Base-by-base conservation (phyloP, 2,329 filamentous ascomycete species). In the Hymenotorrendiella dingleyae region DNA sequence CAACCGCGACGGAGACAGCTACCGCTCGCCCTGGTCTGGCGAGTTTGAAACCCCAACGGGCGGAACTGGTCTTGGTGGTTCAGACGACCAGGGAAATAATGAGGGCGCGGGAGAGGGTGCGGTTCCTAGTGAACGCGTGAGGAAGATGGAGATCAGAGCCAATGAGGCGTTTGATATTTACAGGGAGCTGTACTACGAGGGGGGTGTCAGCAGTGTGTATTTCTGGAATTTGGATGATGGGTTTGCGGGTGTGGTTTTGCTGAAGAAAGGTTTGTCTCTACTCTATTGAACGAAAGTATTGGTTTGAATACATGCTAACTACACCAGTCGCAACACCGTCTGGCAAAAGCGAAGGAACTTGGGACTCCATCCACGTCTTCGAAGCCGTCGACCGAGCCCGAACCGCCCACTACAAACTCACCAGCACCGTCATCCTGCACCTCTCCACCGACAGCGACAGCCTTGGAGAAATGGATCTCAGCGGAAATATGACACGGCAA, bases 331-430 rank as follows among this genome's bases (percentile, higher is more conserved):
- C 78, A 54, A 80, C 73, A 43, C 82, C 74, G 49, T 78, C 74
- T 54, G 76, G 71, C 62, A 77, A 75, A 55, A 82, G 78, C 59
- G 78, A 85, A 43, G 90, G 89, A 45, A 83, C 88, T 42, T 98
- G 93, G 93, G 93, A 98, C 69, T 94, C 87, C 53, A 97, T 98
- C 63, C 93, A 98, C 70, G 93, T 98, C 54, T 94, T 98, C 64
- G 93, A 98, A 66, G 89, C 91, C 46, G 88, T 88, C 58, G 93
- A 98, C 64, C 84, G 89, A 53, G 89, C 87, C 53, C 84, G 93
- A 52, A 86, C 81, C 54, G 90, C 89, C 46, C 91, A 96, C 69
- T 98, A 98, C 76, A 95, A 96, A 68, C 82, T 98, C 53, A 98
- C 93, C 0, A 94, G 86, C 53, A 98, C 93, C 4, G 91, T 98